Base-by-base conservation (phyloP, 2,329 filamentous ascomycete genomes). In the Raffaelea albimanens region DNA sequence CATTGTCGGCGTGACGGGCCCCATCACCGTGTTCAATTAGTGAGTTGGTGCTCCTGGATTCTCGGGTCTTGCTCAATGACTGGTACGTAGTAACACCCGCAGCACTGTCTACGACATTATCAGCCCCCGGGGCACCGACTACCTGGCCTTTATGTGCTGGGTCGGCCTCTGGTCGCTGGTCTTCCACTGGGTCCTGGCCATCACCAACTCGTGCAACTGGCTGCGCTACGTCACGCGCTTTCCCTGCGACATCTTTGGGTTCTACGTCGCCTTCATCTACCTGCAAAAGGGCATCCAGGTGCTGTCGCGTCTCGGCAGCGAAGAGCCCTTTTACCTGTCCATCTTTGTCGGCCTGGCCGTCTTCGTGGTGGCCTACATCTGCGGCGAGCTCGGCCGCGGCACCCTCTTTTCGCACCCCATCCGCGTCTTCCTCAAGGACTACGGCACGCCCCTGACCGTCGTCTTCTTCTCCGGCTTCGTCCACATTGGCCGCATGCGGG, bases 1-100 rank as follows among this genome's bases (percentile, higher is more conserved):
- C 47, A 95, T 95, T 61, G 89, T 95, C 20, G 89, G 89, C 20
- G 88, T 95, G 2, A 94, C 88, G 11, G 86, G 85, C 66, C 88
- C 88, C 3, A 95, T 95, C 49, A 94, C 89, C 16, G 87, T 95
- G 23, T 95, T 95, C 61, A 95, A 94, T 62, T 95, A 94, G 77
- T 80, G 62, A 39, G 73, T 61, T 21, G 23, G 13, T 42, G 20
- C 4, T 41, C n/a, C n/a, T n/a, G n/a, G n/a, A n/a, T n/a, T n/a
- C n/a, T n/a, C n/a, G n/a, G n/a, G n/a, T n/a, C n/a, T n/a, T n/a
- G n/a, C n/a, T n/a, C n/a, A n/a, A n/a, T n/a, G n/a, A n/a, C n/a
- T n/a, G n/a, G n/a, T n/a, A n/a, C n/a, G n/a, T n/a, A n/a, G n/a
- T n/a, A n/a, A 42, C 19, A 14, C 20, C 16, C 8, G 2, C 53